A percentile compares a stretch with the other conserved stretches of the same genome.
These are phyloP conservation scores for Petunia axillaris DNA, from an alignment of 257 asterid genomes.

Conservation along the genomic window DNA sequence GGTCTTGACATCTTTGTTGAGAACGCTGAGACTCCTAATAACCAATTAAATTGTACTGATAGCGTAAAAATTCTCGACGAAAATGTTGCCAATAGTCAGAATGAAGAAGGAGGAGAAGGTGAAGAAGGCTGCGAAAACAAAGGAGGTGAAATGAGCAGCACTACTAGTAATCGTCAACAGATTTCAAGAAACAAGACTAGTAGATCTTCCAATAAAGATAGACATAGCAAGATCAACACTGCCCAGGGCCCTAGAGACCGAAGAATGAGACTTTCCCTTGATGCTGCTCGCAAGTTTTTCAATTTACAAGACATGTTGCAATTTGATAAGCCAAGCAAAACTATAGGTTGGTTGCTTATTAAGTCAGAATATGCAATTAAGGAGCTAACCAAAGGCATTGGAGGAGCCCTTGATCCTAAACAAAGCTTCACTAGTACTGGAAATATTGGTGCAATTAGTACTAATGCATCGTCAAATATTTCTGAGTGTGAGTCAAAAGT, in stretches of 20 bases:
- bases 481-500: constrained; percentile 44
- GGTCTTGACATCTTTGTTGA: background rate
- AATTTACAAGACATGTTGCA: constrained; percentile 66
- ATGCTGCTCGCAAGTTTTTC: constrained; percentile 62
- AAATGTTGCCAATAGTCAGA: background rate
- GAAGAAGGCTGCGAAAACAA: background rate
- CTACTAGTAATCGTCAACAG: background rate
- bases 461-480: constrained; percentile 30
- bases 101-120: background rate
- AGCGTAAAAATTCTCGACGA: background rate
- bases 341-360: constrained; percentile 65
- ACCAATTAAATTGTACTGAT: background rate
- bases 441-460: constrained; percentile 14
- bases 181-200: constrained; percentile 8
- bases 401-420: background rate
- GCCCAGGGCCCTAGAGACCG: constrained; percentile 77
- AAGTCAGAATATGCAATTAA: constrained; percentile 51
- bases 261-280: constrained; percentile 69
- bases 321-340: constrained; percentile 66
- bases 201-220: constrained; percentile 52
- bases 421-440: constrained; percentile 25
- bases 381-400: constrained; percentile 31
- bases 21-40: background rate
- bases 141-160: background rate
- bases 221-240: constrained; percentile 80